phyloP scores from a whole-genome alignment of 495 filamentous ascomycete species.

The Friedmanniomyces simplex region DNA sequence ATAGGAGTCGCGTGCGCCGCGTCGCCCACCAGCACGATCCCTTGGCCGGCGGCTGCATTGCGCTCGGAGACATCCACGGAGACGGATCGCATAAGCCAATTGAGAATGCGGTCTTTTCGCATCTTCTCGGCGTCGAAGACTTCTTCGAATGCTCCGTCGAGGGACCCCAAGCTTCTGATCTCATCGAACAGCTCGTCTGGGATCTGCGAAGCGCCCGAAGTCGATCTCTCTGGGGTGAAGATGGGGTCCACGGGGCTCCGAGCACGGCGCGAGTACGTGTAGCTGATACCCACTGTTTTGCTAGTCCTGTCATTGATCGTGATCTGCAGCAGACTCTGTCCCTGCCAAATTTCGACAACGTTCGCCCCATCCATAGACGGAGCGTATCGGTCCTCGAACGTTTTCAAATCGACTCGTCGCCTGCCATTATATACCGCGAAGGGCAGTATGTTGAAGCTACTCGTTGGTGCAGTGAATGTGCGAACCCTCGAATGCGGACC shows the following conservation, averaged over 20 bases:
- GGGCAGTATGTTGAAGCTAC: conserved; percentile 27
- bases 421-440: conserved; percentile 35
- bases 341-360: conserved; percentile 11
- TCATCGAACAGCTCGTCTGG: conserved; percentile 32
- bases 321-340: conserved; percentile 27
- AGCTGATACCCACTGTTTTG: conserved; percentile 23
- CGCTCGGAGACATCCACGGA: conserved; percentile 19
- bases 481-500: conserved; percentile 32
- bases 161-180: conserved; percentile 16
- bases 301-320: conserved; percentile 20
- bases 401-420: conserved; percentile 19
- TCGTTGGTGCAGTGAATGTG: conserved; percentile 21
- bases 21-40: conserved; percentile 32
- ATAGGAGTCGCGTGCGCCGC: conserved; percentile 34
- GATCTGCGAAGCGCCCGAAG: conserved; percentile 25
- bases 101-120: conserved; percentile 27
- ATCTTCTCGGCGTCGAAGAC: conserved; percentile 29
- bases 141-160: conserved; percentile 27
- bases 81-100: conserved; percentile 37
- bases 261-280: conserved; percentile 33
- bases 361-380: conserved; percentile 13
- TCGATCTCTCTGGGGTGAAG: conserved; percentile 28
- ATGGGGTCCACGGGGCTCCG: conserved; percentile 21
- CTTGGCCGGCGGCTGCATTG: conserved; percentile 19
- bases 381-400: conserved; percentile 18